Evolutionary conservation across 164 flowering plant species (phyloP).

Genomic region (Piper longum): DNA sequence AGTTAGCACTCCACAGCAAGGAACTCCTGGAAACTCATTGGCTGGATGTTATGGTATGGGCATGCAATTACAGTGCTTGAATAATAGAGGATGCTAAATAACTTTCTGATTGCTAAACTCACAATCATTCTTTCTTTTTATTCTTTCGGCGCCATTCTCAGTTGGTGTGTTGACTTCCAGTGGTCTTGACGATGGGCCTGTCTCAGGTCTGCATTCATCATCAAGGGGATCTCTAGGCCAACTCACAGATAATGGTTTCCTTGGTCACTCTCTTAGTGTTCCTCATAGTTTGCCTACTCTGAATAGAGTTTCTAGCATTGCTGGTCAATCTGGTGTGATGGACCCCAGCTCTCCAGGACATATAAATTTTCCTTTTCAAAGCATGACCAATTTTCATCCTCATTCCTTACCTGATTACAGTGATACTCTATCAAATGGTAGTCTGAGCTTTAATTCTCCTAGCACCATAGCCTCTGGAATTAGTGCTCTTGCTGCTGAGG

Average conservation of each 20-base stretch:
- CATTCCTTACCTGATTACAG: conserved; percentile 57
- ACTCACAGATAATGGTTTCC: conserved; percentile 24
- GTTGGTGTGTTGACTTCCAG: conserved; percentile 20
- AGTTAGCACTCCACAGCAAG: conserved; percentile 12
- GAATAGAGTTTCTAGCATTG: conserved; percentile 23
- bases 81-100: not conserved
- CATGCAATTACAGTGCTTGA: not conserved
- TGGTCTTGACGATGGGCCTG: conserved; percentile 28
- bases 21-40: conserved; percentile 24
- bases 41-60: conserved; percentile 21
- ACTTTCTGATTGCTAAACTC: not conserved
- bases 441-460: conserved; percentile 28
- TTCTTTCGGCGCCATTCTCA: conserved; percentile 24
- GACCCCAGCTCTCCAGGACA: conserved; percentile 30
- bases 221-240: conserved; percentile 19
- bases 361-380: conserved; percentile 30
- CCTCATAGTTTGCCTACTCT: conserved; percentile 36
- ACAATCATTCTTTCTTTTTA: not conserved
- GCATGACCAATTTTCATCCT: conserved; percentile 13
- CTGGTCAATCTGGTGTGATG: conserved; percentile 22
- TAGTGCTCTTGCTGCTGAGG: conserved; percentile 25
- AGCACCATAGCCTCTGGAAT: conserved; percentile 22
- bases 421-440: conserved; percentile 32
- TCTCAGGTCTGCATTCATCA: conserved; percentile 21
- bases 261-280: conserved; percentile 34